Evolutionary conservation across 352 stramenopile species (phyloP), one percentile per base, ranked within the genome.

Genomic region (Globisporangium sylvaticum): DNA sequence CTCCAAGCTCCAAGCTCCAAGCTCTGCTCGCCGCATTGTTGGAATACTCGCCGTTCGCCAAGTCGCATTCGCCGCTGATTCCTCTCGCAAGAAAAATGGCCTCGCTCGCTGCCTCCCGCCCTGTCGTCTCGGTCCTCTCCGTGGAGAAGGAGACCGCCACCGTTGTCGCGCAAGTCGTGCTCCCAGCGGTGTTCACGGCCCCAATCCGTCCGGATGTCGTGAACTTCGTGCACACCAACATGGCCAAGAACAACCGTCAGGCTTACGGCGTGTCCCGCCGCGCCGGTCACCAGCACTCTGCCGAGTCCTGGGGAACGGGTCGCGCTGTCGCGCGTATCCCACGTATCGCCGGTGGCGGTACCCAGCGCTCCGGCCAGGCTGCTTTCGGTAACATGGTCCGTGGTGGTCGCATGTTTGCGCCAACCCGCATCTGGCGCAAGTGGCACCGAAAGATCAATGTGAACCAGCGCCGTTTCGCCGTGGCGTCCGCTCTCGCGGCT

Each of bases 231-330:
- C 97, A 99, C 92, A 99, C 94, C 50, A 98, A 99, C 90, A 98
- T 99, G 88, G 96, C 95, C 84, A 99, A 99, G 94, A 99, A 99
- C 90, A 87, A 97, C 73, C 95, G 98, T 79, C 98, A 99, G 87
- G 92, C 98, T 25, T 99, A 99, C 87, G 95, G 91, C 76, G 97
- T 99, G 53, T 98, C 88, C 71, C 95, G 97, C 65, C 82, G 88
- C 48, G 97, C 98, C 50, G 97, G 97, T 77, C 97, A 99, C 86
- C 85, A 98, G 79, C 95, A 97, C 83, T 98, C 97, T 57, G 98
- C 98, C 58, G 89, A 97, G 72, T 99, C 97, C 29, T 99, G 98
- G 98, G 98, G 98, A 76, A 99, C 98, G 57, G 98, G 98, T 70
- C 97, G 98, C 78, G 98, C 98, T 71, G 98, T 99, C 56, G 97